Conservation (phyloP, 441 rosid genomes). For the Bocquillonia castaneifolia region DNA sequence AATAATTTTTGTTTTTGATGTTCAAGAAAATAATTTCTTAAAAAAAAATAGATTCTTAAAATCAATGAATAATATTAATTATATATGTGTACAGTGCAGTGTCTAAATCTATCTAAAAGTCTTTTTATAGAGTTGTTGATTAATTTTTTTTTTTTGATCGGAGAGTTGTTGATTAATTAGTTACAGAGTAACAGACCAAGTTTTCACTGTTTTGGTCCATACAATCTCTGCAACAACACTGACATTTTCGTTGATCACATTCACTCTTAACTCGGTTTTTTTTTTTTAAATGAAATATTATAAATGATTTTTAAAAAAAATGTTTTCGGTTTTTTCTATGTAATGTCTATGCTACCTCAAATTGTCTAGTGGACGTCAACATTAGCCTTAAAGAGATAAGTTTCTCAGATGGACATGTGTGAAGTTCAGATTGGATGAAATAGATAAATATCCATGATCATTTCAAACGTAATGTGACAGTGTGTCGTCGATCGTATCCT, state of each 20-base stretch:
- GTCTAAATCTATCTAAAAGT: background rate
- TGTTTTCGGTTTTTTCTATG: background rate
- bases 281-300: background rate
- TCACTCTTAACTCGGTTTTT: too few relatives aligned
- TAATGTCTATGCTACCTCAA: constrained; percentile 10
- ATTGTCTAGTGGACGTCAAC: constrained; percentile 22
- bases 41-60: too few relatives aligned
- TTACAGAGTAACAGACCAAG: constrained; percentile 3
- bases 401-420: constrained; percentile 13
- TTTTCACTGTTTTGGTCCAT: constrained; percentile 9
- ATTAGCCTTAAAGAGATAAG: constrained; percentile 18
- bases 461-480: too few relatives aligned
- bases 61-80: too few relatives aligned
- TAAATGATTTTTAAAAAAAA: background rate
- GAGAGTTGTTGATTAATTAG: too few relatives aligned
- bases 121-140: background rate
- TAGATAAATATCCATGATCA: background rate
- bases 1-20: too few relatives aligned
- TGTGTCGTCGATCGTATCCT: background rate
- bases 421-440: constrained; percentile 1
- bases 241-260: background rate
- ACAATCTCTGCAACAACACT: background rate
- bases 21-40: too few relatives aligned
- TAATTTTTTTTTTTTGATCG: too few relatives aligned
- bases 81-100: background rate